phyloP scores from a whole-genome alignment of 805 yeast species.

The Kodamaea laetipori region DNA sequence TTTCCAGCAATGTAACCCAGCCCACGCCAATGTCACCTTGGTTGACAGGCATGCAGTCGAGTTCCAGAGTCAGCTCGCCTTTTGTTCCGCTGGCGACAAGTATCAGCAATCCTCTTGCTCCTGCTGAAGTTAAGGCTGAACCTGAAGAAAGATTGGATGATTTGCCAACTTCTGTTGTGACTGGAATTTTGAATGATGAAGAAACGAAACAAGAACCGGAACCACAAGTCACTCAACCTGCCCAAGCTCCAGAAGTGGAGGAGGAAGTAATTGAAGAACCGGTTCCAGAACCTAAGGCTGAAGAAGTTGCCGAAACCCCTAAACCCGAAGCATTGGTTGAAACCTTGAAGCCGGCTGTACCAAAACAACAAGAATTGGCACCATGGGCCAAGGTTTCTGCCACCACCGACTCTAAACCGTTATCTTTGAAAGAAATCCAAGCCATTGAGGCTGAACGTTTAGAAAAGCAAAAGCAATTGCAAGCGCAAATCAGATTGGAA shows the following conservation, averaged over 20 bases:
- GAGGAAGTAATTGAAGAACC: neutral
- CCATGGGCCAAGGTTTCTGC: constrained; percentile 54
- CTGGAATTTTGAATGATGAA: constrained; percentile 40
- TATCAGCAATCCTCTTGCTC: constrained; percentile 4
- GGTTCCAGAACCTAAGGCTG: neutral
- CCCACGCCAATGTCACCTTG: constrained; percentile 47
- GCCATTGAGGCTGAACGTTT: constrained; percentile 48
- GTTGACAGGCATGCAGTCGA: constrained; percentile 35
- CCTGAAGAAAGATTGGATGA: constrained; percentile 37
- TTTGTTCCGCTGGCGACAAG: constrained; percentile 27
- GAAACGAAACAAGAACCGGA: constrained; percentile 15
- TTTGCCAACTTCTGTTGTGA: constrained; percentile 43
- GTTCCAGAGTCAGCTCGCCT: constrained; percentile 43
- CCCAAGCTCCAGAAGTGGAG: neutral
- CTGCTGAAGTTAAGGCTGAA: neutral
- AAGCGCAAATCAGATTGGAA: constrained; percentile 33
- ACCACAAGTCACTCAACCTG: constrained; percentile 8
- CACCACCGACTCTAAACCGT: constrained; percentile 30
- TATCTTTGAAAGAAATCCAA: constrained; percentile 55
- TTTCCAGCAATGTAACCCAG: constrained; percentile 29
- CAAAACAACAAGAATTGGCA: constrained; percentile 35
- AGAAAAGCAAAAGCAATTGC: constrained; percentile 40
- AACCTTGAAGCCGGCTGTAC: constrained; percentile 19
- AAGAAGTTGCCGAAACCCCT: neutral
- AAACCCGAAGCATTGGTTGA: constrained; percentile 15